phyloP scores from a whole-genome alignment of 2,329 filamentous ascomycete genomes.

The Calonectria henricotiae region DNA sequence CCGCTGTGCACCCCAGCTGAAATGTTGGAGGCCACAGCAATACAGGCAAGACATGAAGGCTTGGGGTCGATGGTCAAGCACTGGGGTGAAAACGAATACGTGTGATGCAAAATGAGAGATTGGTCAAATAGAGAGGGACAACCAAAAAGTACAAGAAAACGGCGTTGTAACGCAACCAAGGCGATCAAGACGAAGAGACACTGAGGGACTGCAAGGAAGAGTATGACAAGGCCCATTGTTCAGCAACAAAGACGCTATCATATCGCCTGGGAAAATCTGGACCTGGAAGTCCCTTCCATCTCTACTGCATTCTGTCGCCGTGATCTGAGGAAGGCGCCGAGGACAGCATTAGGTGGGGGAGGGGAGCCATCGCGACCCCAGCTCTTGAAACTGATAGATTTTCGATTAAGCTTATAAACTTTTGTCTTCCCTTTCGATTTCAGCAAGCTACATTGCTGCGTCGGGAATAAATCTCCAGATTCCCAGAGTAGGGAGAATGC shows the following conservation, averaged over 20 bases:
- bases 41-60: conserved; percentile 46
- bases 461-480: background rate
- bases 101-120: conserved; percentile 41
- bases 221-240: background rate
- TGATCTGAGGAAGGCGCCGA: background rate
- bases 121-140: conserved; percentile 3
- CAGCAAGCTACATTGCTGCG: background rate
- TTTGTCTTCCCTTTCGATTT: background rate
- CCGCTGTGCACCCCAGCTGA: conserved; percentile 10
- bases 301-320: background rate
- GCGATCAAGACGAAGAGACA: conserved; percentile 8
- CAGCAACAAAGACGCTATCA: background rate
- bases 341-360: background rate
- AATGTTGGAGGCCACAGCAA: conserved; percentile 47
- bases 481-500: background rate
- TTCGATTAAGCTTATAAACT: background rate
- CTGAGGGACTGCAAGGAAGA: no score
- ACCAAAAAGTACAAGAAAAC: conserved; percentile 30
- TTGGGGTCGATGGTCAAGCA: background rate
- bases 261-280: background rate
- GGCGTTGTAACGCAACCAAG: conserved; percentile 27
- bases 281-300: background rate
- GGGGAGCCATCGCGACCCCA: background rate
- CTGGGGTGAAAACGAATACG: background rate
- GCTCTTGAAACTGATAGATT: background rate